Percentiles rank a stretch among this genome's conserved stretches.
phyloP scores from a whole-genome alignment of 1,139 yeast species.

The Meyerozyma guilliermondii region DNA sequence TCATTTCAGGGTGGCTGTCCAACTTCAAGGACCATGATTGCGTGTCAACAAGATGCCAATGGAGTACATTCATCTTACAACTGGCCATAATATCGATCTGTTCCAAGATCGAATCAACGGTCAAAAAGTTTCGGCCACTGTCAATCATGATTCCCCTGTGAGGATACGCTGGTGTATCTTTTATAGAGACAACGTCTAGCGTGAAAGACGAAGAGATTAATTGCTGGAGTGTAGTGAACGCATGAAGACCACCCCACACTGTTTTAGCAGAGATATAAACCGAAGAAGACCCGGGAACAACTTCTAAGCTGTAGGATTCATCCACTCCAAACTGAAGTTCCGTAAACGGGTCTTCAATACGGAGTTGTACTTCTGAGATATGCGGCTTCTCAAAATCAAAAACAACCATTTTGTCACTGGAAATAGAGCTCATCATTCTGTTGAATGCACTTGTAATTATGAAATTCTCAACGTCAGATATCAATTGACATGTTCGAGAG shows the following conservation, averaged over 20 bases:
- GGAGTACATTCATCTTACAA: slow-evolving; percentile 38
- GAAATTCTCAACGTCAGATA: too few relatives aligned
- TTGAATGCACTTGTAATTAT: too few relatives aligned
- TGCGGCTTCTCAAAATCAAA: too few relatives aligned
- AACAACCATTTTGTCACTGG: too few relatives aligned
- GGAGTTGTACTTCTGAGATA: too few relatives aligned
- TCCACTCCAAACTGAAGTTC: slow-evolving; percentile 37
- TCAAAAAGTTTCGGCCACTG: slow-evolving; percentile 37
- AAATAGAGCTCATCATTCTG: too few relatives aligned
- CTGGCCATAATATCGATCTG: slow-evolving; percentile 42
- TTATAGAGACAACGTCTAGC: slow-evolving; percentile 16
- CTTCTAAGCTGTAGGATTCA: slow-evolving; percentile 30
- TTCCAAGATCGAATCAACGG: slow-evolving; percentile 23
- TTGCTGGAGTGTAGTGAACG: slow-evolving; percentile 42
- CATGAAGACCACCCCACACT: slow-evolving; percentile 44
- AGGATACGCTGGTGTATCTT: slow-evolving; percentile 35
- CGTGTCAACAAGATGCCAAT: slow-evolving; percentile 44
- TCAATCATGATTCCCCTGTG: slow-evolving; percentile 45
- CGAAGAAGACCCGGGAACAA: slow-evolving; percentile 5
- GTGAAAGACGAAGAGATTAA: slow-evolving; percentile 8
- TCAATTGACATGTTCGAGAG: too few relatives aligned
- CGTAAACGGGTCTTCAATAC: slow-evolving; percentile 21
- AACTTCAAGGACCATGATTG: slow-evolving; percentile 45
- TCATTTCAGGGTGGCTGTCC: slow-evolving; percentile 34
- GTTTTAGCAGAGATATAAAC: slow-evolving; percentile 29